A percentile compares a stretch with the other conserved stretches of the same genome.
Conservation (phyloP, 1,139 yeast species). For the Saccharomyces pastorianus region DNA sequence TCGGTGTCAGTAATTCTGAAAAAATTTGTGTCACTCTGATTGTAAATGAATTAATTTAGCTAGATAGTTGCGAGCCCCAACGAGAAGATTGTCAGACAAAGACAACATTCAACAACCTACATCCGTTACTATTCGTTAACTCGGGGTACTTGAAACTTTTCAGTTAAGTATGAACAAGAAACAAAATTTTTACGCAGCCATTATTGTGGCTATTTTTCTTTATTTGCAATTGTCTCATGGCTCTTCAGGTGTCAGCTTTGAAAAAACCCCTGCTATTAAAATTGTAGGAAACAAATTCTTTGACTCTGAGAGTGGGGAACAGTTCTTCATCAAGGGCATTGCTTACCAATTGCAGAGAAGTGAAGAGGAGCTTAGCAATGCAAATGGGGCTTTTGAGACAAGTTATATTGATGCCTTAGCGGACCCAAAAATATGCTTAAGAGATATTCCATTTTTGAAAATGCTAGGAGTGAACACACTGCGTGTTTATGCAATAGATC, state of each 20-base stretch:
- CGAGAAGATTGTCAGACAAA: background rate
- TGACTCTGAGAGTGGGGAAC: conserved; percentile 37
- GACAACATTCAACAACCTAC: background rate
- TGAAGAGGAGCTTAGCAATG: conserved; percentile 21
- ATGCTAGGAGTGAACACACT: conserved; percentile 46
- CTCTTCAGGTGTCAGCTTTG: background rate
- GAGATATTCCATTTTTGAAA: conserved; percentile 44
- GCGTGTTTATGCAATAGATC: conserved; percentile 49
- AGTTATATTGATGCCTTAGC: conserved; percentile 50
- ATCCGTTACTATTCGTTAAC: background rate
- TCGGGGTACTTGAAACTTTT: background rate
- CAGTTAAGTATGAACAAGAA: background rate
- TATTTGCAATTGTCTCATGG: background rate
- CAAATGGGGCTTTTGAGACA: conserved; percentile 31
- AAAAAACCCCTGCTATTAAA: conserved; percentile 30
- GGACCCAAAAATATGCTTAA: conserved; percentile 38
- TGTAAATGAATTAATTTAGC: background rate
- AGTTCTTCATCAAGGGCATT: conserved; percentile 50
- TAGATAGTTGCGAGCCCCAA: background rate
- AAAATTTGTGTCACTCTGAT: background rate
- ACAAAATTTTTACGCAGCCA: background rate
- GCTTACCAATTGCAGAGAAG: conserved; percentile 48
- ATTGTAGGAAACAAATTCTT: conserved; percentile 44
- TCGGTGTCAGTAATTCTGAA: background rate
- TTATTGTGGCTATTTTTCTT: background rate